Conservation (phyloP, 73 alveolate genomes). For the Paramecium primaurelia region DNA sequence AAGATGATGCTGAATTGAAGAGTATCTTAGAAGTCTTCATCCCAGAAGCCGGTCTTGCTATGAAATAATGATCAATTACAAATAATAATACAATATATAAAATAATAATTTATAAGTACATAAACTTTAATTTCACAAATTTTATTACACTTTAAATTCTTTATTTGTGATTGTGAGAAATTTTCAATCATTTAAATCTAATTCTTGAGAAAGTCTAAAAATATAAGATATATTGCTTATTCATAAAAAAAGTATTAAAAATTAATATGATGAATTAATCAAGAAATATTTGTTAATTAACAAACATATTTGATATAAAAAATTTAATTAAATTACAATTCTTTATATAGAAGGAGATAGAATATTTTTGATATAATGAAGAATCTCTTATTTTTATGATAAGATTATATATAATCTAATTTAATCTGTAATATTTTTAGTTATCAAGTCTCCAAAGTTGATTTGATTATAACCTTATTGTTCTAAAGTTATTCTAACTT, state of each 20-base stretch:
- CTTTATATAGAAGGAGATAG: background rate
- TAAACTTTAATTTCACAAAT: too few species aligned
- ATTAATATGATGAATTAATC: background rate
- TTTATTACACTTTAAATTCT: too few species aligned
- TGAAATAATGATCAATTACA: constrained; percentile 45
- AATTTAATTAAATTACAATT: background rate
- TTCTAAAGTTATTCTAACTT: background rate
- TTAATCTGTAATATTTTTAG: background rate
- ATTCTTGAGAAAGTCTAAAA: too few species aligned
- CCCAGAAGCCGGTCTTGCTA: constrained; percentile 68
- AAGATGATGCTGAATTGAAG: constrained; percentile 72
- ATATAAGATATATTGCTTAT: too few species aligned
- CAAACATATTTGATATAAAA: background rate
- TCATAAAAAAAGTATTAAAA: background rate
- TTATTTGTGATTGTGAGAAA: too few species aligned
- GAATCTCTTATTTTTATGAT: background rate
- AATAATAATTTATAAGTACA: background rate
- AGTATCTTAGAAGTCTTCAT: constrained; percentile 76
- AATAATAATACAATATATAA: background rate
- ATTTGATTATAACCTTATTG: background rate
- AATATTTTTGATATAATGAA: background rate
- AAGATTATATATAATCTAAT: background rate
- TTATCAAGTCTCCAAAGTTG: background rate
- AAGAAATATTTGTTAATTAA: background rate
- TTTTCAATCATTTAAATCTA: too few species aligned